Percentiles rank a stretch among this genome's conserved stretches.
Evolutionary conservation across 2,329 filamentous ascomycete genomes (phyloP).

Genomic region (Lecanicillium sp.): DNA sequence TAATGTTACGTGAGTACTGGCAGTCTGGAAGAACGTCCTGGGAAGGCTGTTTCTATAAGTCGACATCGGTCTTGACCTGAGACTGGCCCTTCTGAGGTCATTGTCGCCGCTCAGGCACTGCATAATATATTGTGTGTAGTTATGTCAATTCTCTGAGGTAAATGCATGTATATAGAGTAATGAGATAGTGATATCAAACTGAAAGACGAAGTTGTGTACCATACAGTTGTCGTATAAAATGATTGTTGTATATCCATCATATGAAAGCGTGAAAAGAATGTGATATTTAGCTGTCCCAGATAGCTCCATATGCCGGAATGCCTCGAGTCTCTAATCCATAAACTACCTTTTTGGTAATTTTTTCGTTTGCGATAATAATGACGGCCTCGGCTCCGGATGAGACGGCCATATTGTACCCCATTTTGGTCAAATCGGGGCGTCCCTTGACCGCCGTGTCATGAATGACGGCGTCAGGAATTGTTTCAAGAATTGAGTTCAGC

Average conservation of each 20-base stretch:
- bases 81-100: too few species aligned
- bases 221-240: neutral
- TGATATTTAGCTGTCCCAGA: slow-evolving; percentile 52
- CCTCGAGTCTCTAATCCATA: slow-evolving; percentile 62
- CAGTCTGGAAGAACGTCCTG: too few species aligned
- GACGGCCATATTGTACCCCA: slow-evolving; percentile 47
- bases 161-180: neutral
- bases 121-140: too few species aligned
- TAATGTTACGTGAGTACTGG: too few species aligned
- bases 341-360: slow-evolving; percentile 61
- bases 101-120: too few species aligned
- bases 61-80: too few species aligned
- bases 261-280: neutral
- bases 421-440: slow-evolving; percentile 49
- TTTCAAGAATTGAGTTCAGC: slow-evolving; percentile 46
- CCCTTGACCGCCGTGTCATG: slow-evolving; percentile 58
- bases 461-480: slow-evolving; percentile 58
- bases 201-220: neutral
- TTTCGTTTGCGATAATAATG: slow-evolving; percentile 66
- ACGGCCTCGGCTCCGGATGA: slow-evolving; percentile 60
- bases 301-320: slow-evolving; percentile 63
- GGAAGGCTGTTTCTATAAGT: too few species aligned
- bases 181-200: neutral
- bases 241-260: neutral
- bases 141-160: neutral